These are phyloP conservation scores for Fimicolochytrium jonesii DNA, from an alignment of 192 early-diverging fungal species.

Conservation along the genomic window DNA sequence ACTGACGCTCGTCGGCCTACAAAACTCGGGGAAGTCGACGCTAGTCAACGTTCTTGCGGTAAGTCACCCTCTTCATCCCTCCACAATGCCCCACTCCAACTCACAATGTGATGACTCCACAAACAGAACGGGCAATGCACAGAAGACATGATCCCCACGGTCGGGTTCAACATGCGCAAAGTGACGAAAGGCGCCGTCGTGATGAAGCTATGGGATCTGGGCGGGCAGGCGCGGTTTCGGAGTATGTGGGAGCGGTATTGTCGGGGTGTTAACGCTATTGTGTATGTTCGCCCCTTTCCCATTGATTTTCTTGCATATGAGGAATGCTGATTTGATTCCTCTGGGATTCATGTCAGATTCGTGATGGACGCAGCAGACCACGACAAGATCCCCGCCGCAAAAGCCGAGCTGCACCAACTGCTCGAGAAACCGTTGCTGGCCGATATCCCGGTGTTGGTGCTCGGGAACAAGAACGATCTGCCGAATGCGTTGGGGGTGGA, in stretches of 20 bases:
- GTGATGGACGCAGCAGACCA: slow-evolving; percentile 96
- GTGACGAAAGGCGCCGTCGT: slow-evolving; percentile 66
- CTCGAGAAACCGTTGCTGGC: slow-evolving; percentile 91
- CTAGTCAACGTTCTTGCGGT: slow-evolving; percentile 59
- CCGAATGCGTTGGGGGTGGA: slow-evolving; percentile 82
- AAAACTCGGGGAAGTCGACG: slow-evolving; percentile 60
- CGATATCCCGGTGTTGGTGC: slow-evolving; percentile 92
- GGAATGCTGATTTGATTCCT: no score
- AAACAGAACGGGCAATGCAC: slow-evolving; percentile 56
- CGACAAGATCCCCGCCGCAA: slow-evolving; percentile 85
- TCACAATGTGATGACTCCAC: background rate
- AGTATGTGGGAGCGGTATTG: slow-evolving; percentile 89
- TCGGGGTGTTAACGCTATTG: slow-evolving; percentile 92
- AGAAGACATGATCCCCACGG: slow-evolving; percentile 85
- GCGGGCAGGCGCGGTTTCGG: slow-evolving; percentile 94
- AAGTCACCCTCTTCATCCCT: background rate
- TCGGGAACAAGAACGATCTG: slow-evolving; percentile 98
- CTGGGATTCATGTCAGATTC: no score
- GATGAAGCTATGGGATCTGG: slow-evolving; percentile 99
- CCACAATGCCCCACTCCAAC: background rate
- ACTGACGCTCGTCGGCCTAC: slow-evolving; percentile 55
- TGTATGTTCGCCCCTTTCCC: slow-evolving; percentile 65
- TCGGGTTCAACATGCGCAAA: slow-evolving; percentile 97
- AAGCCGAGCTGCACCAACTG: slow-evolving; percentile 84
- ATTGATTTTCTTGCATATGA: no score